Evolutionary conservation across 139 green algal species (phyloP).

Genomic region (Yamagishiella unicocca): DNA sequence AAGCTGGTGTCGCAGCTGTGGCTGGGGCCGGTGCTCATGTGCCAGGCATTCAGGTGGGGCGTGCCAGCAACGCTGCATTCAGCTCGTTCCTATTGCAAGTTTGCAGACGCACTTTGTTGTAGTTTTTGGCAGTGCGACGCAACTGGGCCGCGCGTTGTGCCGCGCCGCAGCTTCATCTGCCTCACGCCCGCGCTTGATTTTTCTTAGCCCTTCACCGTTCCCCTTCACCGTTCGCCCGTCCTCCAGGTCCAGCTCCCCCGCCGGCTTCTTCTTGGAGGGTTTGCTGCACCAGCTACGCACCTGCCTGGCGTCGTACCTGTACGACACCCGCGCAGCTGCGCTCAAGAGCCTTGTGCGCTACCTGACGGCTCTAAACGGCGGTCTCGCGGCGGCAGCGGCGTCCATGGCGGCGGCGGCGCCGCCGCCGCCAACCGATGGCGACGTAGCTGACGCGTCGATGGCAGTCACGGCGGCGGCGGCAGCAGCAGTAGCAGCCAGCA

Average conservation of each 20-base stretch:
- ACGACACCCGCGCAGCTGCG: slow-evolving; percentile 71
- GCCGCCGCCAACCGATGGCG: neutral
- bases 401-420: neutral
- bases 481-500: neutral
- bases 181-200: too few species aligned
- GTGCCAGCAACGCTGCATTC: neutral
- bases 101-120: too few species aligned
- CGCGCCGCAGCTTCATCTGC: too few species aligned
- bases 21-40: slow-evolving; percentile 47
- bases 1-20: slow-evolving; percentile 59
- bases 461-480: neutral
- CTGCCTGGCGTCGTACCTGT: slow-evolving; percentile 53
- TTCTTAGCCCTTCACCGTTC: neutral
- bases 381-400: neutral
- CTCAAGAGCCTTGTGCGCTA: slow-evolving; percentile 59
- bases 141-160: too few species aligned
- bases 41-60: slow-evolving; percentile 35
- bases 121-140: too few species aligned
- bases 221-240: neutral
- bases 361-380: slow-evolving; percentile 6
- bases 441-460: too few species aligned
- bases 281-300: slow-evolving; percentile 41
- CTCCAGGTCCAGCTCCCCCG: slow-evolving; percentile 11
- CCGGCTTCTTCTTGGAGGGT: slow-evolving; percentile 16
- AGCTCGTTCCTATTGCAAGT: neutral